Evolutionary conservation across 129 eudicot species (phyloP), one percentile per base, ranked within the genome.

Genomic region (Rutidosis leptorrhynchoides): DNA sequence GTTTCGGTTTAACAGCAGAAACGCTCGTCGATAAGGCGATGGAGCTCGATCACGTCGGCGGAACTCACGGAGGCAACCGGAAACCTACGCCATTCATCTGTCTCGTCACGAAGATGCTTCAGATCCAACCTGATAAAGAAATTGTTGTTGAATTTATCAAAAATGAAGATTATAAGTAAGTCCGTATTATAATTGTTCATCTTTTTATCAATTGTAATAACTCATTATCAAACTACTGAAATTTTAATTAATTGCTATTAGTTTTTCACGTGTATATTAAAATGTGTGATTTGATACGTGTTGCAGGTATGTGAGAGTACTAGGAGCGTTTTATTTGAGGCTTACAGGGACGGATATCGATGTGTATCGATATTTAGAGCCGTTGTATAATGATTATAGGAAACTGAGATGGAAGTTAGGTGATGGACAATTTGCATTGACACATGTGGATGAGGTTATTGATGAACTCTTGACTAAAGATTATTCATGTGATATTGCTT

Each of bases 1-100:
- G 99, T 72, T 94, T 94, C 67, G 99, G 99, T n/a, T 78, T 94
- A n/a, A 94, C 99, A 2, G 97, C 99, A 1, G 99, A 94, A 77
- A 94, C 99, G 23, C 88, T 94, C 22, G 95, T 94, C 46, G 97
- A 89, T 80, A 94, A 89, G 82, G 99, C 95, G 45, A 94, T 94
- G 97, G 97, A 86, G 82, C 76, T 94, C 15, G 95, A 94, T 74
- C 99, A 94, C 58, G 75, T 94, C 59, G 97, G 99, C 30, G 99
- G 99, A 17, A 89, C 99, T 20, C 74, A 57, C 35, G 95, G 96
- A 6, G 97, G 99, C 29, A 94, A 81, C 48, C 93, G 97, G 2
- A 89, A 80, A 51, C 97, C 99, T 9, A 82, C 95, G 1, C 99
- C 99, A 3, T 94, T 94, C 67, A 84, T 94, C 79, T 94, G 99